These are phyloP conservation scores for Alternaria novae-zelandiae DNA, from an alignment of 2,329 filamentous ascomycete genomes.

Conservation along the genomic window DNA sequence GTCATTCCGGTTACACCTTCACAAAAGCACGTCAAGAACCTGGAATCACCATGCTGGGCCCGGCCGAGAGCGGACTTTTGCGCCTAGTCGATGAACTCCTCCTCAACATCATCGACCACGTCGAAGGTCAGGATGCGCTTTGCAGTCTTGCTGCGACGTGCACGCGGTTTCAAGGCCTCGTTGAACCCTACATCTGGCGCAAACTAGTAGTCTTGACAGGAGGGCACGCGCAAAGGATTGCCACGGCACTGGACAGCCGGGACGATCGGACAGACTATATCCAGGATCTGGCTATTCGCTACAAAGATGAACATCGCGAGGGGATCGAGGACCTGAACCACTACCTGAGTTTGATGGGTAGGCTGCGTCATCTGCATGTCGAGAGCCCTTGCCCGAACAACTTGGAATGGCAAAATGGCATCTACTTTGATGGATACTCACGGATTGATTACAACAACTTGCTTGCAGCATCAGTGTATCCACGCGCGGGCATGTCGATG, in stretches of 20 bases:
- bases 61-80: slow-evolving; percentile 26
- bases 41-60: slow-evolving; percentile 19
- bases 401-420: slow-evolving; percentile 30
- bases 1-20: slow-evolving; percentile 32
- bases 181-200: slow-evolving; percentile 45
- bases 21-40: slow-evolving; percentile 27
- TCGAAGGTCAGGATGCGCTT: slow-evolving; percentile 29
- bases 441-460: slow-evolving; percentile 42
- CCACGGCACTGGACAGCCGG: slow-evolving; percentile 28
- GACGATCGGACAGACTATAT: slow-evolving; percentile 32
- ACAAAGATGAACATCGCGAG: slow-evolving; percentile 25
- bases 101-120: slow-evolving; percentile 42
- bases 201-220: slow-evolving; percentile 36
- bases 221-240: slow-evolving; percentile 31
- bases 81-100: slow-evolving; percentile 45
- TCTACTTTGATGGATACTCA: slow-evolving; percentile 36
- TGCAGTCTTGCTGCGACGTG: slow-evolving; percentile 42
- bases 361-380: slow-evolving; percentile 38
- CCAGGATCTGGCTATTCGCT: slow-evolving; percentile 40
- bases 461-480: slow-evolving; percentile 33
- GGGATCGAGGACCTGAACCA: slow-evolving; percentile 42
- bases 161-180: slow-evolving; percentile 35
- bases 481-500: slow-evolving; percentile 14
- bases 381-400: slow-evolving; percentile 48
- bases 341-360: slow-evolving; percentile 33